These are phyloP conservation scores for Gremmenia infestans DNA, from an alignment of 2,329 filamentous ascomycete genomes.

Conservation along the genomic window DNA sequence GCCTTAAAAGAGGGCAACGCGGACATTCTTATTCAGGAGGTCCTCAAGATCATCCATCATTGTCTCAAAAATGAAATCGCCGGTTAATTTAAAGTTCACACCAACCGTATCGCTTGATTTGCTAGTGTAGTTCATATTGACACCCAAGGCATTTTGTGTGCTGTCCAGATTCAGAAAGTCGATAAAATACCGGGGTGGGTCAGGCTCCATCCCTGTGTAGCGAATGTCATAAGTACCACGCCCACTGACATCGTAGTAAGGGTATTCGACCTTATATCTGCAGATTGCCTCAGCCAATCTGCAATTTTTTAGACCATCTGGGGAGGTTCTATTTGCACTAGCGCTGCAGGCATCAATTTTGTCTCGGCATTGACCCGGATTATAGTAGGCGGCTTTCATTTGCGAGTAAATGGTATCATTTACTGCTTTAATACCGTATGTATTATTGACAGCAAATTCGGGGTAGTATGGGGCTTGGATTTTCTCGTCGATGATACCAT, in stretches of 20 bases:
- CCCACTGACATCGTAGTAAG: neutral
- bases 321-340: neutral
- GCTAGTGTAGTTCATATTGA: slow-evolving; percentile 52
- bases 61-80: slow-evolving; percentile 57
- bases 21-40: slow-evolving; percentile 56
- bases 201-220: slow-evolving; percentile 12
- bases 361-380: slow-evolving; percentile 1
- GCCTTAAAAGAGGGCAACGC: slow-evolving; percentile 64
- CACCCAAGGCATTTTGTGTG: slow-evolving; percentile 55
- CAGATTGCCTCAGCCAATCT: neutral
- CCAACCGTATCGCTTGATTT: slow-evolving; percentile 37
- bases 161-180: slow-evolving; percentile 19
- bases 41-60: slow-evolving; percentile 52
- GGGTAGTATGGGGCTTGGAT: slow-evolving; percentile 40
- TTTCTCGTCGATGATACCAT: slow-evolving; percentile 60
- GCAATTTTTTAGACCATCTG: neutral
- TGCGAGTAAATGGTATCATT: neutral
- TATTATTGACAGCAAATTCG: slow-evolving; percentile 31
- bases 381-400: slow-evolving; percentile 2
- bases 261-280: neutral
- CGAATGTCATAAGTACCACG: slow-evolving; percentile 34
- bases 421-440: slow-evolving; percentile 44
- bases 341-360: neutral
- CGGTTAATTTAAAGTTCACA: slow-evolving; percentile 39
- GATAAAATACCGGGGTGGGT: slow-evolving; percentile 1